Percentiles rank a stretch among this genome's conserved stretches.
These are phyloP conservation scores for Misopates orontium DNA, from an alignment of 257 asterid genomes.

Conservation along the genomic window DNA sequence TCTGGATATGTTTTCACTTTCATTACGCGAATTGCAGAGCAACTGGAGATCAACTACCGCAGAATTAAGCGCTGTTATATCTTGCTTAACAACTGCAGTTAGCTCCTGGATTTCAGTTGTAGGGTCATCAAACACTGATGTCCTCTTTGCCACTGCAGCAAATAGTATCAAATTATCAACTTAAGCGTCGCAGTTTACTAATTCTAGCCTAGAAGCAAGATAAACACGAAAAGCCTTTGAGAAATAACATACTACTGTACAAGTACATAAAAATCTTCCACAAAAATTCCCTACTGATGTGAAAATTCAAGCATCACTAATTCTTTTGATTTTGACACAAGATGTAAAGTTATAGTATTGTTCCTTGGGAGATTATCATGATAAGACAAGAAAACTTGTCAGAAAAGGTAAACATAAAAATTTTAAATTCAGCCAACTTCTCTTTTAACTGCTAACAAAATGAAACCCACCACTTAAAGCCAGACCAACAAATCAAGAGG, in stretches of 20 bases:
- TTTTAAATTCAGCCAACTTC: too few species aligned
- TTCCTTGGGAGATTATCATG: too few species aligned
- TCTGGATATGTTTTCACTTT: constrained; percentile 49
- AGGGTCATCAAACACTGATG: constrained; percentile 91
- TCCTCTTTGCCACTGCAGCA: constrained; percentile 84
- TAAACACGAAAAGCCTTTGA: background rate
- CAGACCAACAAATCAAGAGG: too few species aligned
- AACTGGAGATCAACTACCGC: constrained; percentile 91
- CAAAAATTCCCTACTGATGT: background rate
- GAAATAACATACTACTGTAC: too few species aligned
- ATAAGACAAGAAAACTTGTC: too few species aligned
- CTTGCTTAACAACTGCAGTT: constrained; percentile 91
- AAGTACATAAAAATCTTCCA: constrained; percentile 8
- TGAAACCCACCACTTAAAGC: too few species aligned
- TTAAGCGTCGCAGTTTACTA: background rate
- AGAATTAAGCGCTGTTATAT: constrained; percentile 85
- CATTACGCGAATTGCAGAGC: constrained; percentile 64
- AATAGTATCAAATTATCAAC: constrained; percentile 17
- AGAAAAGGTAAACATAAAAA: too few species aligned
- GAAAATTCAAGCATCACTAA: constrained; percentile 10
- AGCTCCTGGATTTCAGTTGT: constrained; percentile 90
- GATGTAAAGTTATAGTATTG: too few species aligned
- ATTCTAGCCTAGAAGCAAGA: background rate
- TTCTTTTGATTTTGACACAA: background rate
- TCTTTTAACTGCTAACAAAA: too few species aligned